Percentiles rank a stretch among this genome's conserved stretches.
Evolutionary conservation across 208 protist genomes (phyloP).

Genomic region (Crithidia sp.): DNA sequence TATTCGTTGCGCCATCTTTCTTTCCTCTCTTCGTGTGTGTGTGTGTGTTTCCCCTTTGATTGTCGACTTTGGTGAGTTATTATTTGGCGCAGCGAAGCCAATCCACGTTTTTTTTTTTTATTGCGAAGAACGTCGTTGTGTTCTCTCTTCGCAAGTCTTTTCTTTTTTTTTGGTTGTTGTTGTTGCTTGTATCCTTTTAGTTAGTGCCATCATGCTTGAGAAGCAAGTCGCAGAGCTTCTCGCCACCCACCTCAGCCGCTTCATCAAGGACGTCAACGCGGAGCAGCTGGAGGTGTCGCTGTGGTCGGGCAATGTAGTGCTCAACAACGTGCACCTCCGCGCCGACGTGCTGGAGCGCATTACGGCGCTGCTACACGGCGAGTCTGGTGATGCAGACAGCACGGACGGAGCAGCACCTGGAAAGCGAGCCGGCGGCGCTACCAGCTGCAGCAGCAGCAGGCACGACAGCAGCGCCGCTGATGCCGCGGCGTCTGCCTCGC

Average conservation of each 20-base stretch:
- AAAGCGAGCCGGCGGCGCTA: no score
- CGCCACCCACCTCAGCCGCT: conserved; percentile 65
- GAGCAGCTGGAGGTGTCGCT: conserved; percentile 79
- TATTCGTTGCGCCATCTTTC: neutral
- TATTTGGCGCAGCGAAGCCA: no score
- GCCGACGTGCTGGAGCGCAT: conserved; percentile 69
- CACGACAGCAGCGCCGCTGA: no score
- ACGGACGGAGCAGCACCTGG: neutral
- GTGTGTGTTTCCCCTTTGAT: neutral
- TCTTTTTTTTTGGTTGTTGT: conserved; percentile 9
- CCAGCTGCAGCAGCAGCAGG: no score
- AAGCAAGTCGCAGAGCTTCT: conserved; percentile 72
- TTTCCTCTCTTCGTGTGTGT: neutral
- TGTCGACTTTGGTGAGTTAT: neutral
- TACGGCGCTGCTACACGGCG: conserved; percentile 31
- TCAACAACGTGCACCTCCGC: conserved; percentile 73
- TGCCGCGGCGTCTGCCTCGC: neutral
- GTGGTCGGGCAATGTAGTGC: conserved; percentile 78
- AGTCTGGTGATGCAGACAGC: neutral
- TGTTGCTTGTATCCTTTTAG: neutral
- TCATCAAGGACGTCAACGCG: conserved; percentile 77
- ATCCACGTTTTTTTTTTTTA: no score
- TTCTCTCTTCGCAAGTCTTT: neutral
- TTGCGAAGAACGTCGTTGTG: neutral
- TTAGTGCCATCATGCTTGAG: conserved; percentile 58